Evolutionary conservation across 208 protist genomes (phyloP), one percentile per base, ranked within the genome.

Genomic region (Leishmania amazonensis): DNA sequence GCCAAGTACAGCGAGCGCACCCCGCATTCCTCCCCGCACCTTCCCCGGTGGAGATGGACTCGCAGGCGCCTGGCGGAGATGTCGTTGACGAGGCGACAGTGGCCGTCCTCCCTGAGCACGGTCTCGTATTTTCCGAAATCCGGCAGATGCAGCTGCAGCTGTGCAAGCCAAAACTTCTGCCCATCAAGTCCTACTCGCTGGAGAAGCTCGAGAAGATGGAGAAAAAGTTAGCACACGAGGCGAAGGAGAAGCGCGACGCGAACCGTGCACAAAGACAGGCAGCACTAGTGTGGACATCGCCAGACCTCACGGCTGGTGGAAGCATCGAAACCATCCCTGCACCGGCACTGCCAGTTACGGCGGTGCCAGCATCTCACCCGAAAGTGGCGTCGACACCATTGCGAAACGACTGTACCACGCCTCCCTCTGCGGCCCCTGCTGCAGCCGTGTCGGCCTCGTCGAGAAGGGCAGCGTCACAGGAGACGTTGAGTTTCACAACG

Each of bases 91-190:
- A 40, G 13, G 78, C 68, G 19, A 82, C 85, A 8, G 76, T 67
- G 42, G 94, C 97, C 77, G 85, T 98, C 51, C 79, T 98, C 24
- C 94, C 96, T 0, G 91, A 95, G 67, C 89, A 89, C 65, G 93
- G 94, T 3, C 87, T 98, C 53, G 91, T 98, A 54, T 97, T 95
- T 80, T 87, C 89, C 2, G 93, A 98, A 45, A 85, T 83, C 38
- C 91, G 91, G 35, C 89, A 89, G 31, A 88, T 98, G 53, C 90
- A 81, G 62, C 91, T 94, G 72, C 81, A 99, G 31, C 88, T 99
- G 28, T 99, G 98, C 88, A 98, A 98, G 83, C 98, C 98, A 4
- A 99, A 99, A 86, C 93, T 99, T 51, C 93, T 99, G 83, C 96
- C 98, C 47, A 96, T 99, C 83, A 99, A 99, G 85, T 99, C 96